Evolutionary conservation across 139 green algal species (phyloP).

Genomic region (Monoraphidium neglectum): DNA sequence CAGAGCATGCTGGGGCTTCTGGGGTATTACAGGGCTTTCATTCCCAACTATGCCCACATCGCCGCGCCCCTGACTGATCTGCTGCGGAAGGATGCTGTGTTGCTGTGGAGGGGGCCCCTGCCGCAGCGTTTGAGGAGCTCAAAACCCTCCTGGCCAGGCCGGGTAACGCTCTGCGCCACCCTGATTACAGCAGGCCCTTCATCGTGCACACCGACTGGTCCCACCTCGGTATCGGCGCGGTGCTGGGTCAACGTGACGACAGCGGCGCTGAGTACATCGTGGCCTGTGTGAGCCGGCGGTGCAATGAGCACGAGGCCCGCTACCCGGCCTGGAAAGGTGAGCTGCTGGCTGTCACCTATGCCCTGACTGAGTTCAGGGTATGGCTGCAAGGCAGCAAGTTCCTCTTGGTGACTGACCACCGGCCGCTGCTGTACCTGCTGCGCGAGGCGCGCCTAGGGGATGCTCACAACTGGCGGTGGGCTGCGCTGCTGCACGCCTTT

Average conservation of each 20-base stretch:
- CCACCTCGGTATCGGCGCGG: constrained; percentile 23
- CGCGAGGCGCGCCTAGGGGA: not conserved
- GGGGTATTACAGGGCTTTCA: constrained; percentile 29
- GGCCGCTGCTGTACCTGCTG: constrained; percentile 17
- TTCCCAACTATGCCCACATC: constrained; percentile 22
- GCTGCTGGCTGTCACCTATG: constrained; percentile 17
- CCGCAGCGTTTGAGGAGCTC: constrained; percentile 11
- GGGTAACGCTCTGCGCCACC: constrained; percentile 2
- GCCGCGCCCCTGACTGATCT: constrained; percentile 18
- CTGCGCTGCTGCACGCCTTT: constrained; percentile 22
- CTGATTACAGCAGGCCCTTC: not conserved
- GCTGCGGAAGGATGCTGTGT: constrained; percentile 6
- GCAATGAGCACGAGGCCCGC: constrained; percentile 39
- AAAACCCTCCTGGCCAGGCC: constrained; percentile 9
- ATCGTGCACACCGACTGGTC: constrained; percentile 34
- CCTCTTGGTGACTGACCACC: constrained; percentile 27
- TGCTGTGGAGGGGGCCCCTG: not conserved
- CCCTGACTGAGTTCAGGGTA: constrained; percentile 11
- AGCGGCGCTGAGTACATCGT: constrained; percentile 32
- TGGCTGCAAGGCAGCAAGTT: constrained; percentile 31
- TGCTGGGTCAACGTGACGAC: constrained; percentile 40
- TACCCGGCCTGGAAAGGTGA: constrained; percentile 34
- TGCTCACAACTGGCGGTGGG: constrained; percentile 25
- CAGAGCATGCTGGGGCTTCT: constrained; percentile 23
- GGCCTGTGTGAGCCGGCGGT: constrained; percentile 30